Conservation (phyloP, 495 filamentous ascomycete species). For the Hypoxylon cercidicola region DNA sequence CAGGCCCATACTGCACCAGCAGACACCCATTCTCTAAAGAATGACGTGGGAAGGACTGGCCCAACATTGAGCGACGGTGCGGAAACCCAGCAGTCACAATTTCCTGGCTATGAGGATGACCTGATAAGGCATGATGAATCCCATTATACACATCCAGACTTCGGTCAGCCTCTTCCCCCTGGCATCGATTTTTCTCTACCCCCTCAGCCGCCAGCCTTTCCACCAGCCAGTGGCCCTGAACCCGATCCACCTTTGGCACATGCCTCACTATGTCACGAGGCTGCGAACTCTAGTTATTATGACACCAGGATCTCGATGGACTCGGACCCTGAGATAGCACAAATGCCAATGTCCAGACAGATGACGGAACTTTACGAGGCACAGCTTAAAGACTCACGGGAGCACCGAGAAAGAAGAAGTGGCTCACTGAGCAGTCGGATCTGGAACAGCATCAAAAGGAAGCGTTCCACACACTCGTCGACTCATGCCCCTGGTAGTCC, state of each 20-base stretch:
- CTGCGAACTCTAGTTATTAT: conserved; percentile 49
- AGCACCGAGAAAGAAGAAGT: conserved; percentile 34
- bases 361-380: conserved; percentile 46
- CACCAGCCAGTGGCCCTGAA: conserved; percentile 22
- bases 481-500: conserved; percentile 26
- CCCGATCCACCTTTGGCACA: conserved; percentile 28
- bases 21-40: conserved; percentile 30
- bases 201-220: conserved; percentile 36
- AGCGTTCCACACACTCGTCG: conserved; percentile 43
- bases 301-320: conserved; percentile 48
- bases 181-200: conserved; percentile 42
- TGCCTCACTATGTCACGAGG: conserved; percentile 37
- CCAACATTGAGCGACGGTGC: conserved; percentile 23
- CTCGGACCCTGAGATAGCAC: conserved; percentile 37
- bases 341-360: conserved; percentile 38
- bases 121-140: conserved; percentile 31
- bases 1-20: conserved; percentile 12
- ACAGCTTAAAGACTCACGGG: conserved; percentile 43
- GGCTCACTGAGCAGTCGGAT: conserved; percentile 41
- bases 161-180: conserved; percentile 37
- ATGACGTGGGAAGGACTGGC: conserved; percentile 30
- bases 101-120: conserved; percentile 26
- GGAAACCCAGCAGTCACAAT: conserved; percentile 27
- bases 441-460: conserved; percentile 44
- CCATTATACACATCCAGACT: conserved; percentile 24